Evolutionary conservation across 495 filamentous ascomycete species (phyloP).

Genomic region (Amniculicola lignicola): DNA sequence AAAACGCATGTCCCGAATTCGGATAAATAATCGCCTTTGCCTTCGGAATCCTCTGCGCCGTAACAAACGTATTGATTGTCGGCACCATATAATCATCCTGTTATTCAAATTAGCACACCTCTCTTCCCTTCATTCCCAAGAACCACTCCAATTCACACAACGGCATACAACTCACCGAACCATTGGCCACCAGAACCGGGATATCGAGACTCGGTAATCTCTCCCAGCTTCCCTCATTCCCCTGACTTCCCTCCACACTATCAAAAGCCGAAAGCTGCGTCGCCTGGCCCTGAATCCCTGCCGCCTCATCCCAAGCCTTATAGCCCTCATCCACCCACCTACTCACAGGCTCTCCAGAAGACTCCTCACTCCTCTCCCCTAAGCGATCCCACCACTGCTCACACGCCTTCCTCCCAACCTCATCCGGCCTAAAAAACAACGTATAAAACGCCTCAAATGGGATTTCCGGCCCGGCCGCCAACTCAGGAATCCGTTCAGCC

Average conservation of each 20-base stretch:
- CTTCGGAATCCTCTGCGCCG: not conserved
- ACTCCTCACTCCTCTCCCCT: not conserved
- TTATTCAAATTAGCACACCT: not conserved
- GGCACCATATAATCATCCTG: conserved; percentile 1
- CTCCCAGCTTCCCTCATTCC: not conserved
- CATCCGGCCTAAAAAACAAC: not conserved
- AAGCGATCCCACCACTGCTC: not conserved
- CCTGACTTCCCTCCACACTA: not conserved
- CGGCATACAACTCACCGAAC: not conserved
- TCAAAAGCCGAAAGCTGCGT: not conserved
- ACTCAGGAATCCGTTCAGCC: not conserved
- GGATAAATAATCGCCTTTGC: not conserved
- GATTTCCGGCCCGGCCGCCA: not conserved
- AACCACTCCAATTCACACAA: too few species aligned
- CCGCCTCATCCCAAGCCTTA: not conserved
- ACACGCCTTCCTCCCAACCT: not conserved
- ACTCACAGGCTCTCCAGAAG: not conserved
- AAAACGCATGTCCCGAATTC: not conserved
- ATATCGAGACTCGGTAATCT: not conserved
- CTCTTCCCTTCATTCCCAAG: not conserved
- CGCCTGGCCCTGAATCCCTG: not conserved
- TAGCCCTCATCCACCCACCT: not conserved
- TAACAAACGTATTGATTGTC: not conserved
- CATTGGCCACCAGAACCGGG: not conserved
- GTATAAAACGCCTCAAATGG: not conserved